Base-by-base conservation (phyloP, 805 yeast species). In the Yamadazyma sp. region DNA sequence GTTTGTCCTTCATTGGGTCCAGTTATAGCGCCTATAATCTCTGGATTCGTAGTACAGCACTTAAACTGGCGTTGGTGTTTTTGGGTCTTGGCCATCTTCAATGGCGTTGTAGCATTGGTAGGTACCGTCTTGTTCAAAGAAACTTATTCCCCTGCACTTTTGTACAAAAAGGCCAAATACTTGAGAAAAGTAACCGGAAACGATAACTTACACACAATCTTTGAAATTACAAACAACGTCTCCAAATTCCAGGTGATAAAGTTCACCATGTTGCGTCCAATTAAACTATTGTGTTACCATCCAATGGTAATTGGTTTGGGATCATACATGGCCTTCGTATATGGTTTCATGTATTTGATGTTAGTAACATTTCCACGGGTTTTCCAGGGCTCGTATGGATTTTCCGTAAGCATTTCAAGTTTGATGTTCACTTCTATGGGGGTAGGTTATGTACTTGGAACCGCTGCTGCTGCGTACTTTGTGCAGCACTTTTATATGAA, bases 331-430 rank as follows among this genome's bases (percentile, higher is more conserved):
- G 70, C 70, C 2, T 61, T 66, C 46, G 57, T 60, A 8, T 65
- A 66, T 41, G 70, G 69, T n/a, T 63, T 65, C 41, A 54, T 66
- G 60, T 66, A 66, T 45, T 46, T 65, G 40, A 62, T 66, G 69
- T 55, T 66, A 30, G 63, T 63, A 7, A 59, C 70, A 2, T 65
- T 63, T 43, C 71, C 70, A 2, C 40, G 50, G 7, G 59, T 66
- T 2, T 66, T 51, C 39, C 40, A 49, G 12, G 48, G 53, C 2
- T 46, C 48, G 5, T 66, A 66, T 40, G 68, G 67, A 1, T 64
- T 60, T 41, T 41, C 47, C n/a, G 56, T 53, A 15, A 55, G 58
- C 9, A 49, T 54, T 5, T 48, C 60, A 9, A 67, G 70, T 3
- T 52, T 66, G 14, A 65, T 66, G 71, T 66, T 57, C 39, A 40